Base-by-base conservation (phyloP, 2,329 filamentous ascomycete genomes). In the Apiospora marii region DNA sequence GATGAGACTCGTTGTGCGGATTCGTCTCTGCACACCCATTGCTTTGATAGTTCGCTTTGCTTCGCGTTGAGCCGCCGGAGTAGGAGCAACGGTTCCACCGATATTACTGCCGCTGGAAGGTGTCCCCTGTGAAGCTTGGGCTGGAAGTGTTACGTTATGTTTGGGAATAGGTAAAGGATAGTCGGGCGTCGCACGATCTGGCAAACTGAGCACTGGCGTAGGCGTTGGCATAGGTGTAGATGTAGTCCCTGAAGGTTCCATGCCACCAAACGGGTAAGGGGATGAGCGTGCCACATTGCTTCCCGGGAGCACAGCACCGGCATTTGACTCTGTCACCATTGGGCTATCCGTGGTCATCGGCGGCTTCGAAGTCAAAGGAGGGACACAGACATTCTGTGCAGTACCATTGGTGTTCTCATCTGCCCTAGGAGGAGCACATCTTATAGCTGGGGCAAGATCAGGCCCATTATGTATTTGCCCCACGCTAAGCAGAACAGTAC, bases 391-490 rank as follows among this genome's bases (percentile, higher is more conserved):
- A 13, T 14, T 37, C 22, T 64, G 58, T 41, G 12, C 58, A 37
- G 34, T 37, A 22, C 34, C 19, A 5, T 10, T 41, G 58, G n/a
- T 7, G 34, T 19, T 41, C n/a, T 12, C 58, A 14, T 64, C 41
- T 37, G 30, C 58, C 5, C 22, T 22, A 34, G 58, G 22, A 3
- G 19, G 34, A 14, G 41, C 34, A 27, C 19, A 19, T 46, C 24
- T 70, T 34, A 7, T 41, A 12, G 49, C 22, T 3, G 48, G 16
- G 4, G 46, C 48, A 30, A 72, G 13, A 27, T 68, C 72, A 22
- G 67, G 48, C 10, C 58, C 72, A 16, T 61, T 72, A 22, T 72
- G 70, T 43, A 73, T 43, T 41, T 37, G 67, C 12, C 71, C 72
- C 51, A 68, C 43, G 22, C 49, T 51, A 5, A 67, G 43, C 30